These are phyloP conservation scores for Kregervanrija pseudodelftensis DNA, from an alignment of 805 yeast genomes.

Conservation along the genomic window DNA sequence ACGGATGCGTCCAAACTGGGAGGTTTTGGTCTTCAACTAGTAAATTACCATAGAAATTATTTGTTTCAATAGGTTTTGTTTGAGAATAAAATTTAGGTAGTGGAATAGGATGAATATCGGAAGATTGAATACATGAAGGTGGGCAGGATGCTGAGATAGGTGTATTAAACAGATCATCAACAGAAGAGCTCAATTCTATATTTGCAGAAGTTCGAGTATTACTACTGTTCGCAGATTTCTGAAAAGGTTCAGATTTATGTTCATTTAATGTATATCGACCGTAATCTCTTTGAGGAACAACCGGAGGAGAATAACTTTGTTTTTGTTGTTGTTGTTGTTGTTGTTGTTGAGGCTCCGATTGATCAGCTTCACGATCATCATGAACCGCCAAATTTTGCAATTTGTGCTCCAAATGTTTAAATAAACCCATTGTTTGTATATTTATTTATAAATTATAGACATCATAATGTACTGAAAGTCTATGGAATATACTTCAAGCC, in stretches of 20 bases:
- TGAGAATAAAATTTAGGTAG: conserved; percentile 38
- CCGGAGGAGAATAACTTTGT: conserved; percentile 12
- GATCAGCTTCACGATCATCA: background rate
- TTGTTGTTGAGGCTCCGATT: background rate
- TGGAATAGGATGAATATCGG: conserved; percentile 68
- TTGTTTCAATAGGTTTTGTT: conserved; percentile 56
- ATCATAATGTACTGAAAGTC: background rate
- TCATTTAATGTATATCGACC: no score
- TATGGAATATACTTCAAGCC: background rate
- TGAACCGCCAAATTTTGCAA: conserved; percentile 4
- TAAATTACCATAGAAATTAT: conserved; percentile 72
- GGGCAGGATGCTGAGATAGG: conserved; percentile 19
- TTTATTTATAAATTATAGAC: no score
- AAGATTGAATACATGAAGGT: conserved; percentile 22
- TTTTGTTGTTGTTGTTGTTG: conserved; percentile 1
- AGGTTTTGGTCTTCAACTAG: conserved; percentile 57
- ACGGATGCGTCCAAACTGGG: conserved; percentile 80
- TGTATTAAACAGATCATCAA: conserved; percentile 12
- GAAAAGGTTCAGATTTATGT: no score
- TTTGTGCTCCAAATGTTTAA: conserved; percentile 13
- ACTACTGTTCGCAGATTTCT: no score
- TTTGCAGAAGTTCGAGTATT: no score
- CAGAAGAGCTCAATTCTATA: background rate
- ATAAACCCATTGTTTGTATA: conserved; percentile 15
- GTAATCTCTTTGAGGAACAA: conserved; percentile 22